Evolutionary conservation across 2,329 filamentous ascomycete species (phyloP), one percentile per base, ranked within the genome.

Genomic region (Alternaria arborescens): DNA sequence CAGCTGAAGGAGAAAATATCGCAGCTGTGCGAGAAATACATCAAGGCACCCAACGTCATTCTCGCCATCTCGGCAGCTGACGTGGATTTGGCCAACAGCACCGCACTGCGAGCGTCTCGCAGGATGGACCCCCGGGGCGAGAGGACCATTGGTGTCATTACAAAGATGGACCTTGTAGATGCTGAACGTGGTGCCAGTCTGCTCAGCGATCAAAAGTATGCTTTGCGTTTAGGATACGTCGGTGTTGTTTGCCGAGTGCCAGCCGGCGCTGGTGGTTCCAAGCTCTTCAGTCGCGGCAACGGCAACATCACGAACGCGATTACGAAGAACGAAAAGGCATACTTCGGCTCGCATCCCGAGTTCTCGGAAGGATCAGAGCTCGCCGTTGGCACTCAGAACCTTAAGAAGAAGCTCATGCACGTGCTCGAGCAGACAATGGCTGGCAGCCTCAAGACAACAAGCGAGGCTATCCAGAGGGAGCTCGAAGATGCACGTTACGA

Each of bases 361-460:
- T 97, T 94, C 67, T 92, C 93, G 0, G 82, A 89, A 3, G 87
- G 89, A 5, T 85, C 90, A 4, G 88, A 90, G 10, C 85, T 97
- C 4, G 87, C 84, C 11, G 90, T 97, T 4, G 96, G 95, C 16
- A 97, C 94, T 3, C 88, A 89, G 5, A 97, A 90, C 4, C 82
- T 99, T 44, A 90, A 94, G 42, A 97, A 96, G 82, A 98, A 97
- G 79, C 85, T 99, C 54, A 99, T 99, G 94, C 89, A 94, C 66
- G 93, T 98, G 38, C 86, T 99, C 38, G 95, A 99, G 78, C 91
- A 97, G 74, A 97, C 93, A 4, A 99, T 99, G 96, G 94, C 94
- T 28, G 88, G 92, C 34, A 97, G 92, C 72, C 84, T 99, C 55
- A 91, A 95, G 70, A 89, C 88, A 56, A 99, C 95, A 4, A 92